Evolutionary conservation across 208 protist genomes (phyloP), one percentile per base, ranked within the genome.

Genomic region (Trypanosoma platydactyli): DNA sequence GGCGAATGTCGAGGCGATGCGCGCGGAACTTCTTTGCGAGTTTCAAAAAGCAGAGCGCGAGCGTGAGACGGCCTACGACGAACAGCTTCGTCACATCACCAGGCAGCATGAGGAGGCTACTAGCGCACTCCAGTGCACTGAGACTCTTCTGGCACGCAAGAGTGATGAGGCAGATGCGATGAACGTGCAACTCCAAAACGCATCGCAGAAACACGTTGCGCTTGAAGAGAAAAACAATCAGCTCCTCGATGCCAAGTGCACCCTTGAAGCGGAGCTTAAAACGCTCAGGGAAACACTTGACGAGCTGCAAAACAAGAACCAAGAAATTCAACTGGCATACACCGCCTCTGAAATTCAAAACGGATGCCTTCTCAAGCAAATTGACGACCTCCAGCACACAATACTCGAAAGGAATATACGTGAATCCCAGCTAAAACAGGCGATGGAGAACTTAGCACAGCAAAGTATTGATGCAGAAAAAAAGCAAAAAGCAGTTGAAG

Each of bases 211-310:
- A 2, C 25, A 44, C 18, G 46, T 48, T 7, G 54, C 35, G 25
- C 52, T 68, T 29, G 38, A 60, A 50, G 52, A 68, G 24, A 42
- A 51, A 60, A 68, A 68, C 42, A 35, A 53, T n/a, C 9, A 27
- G 1, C 33, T 66, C 18, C 6, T n/a, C 4, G 20, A 58, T 3
- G 38, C 12, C 13, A 66, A 55, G 0, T 15, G 24, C 5, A 22
- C 3, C 27, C 18, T 68, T 3, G 9, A 68, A 35, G 22, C 22
- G n/a, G 50, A 59, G 52, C 5, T 60, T 5, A 5, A 11, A 11
- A 40, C 11, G 3, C 13, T 53, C 24, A 30, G 1, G 54, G 42
- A 46, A 48, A 7, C 33, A 27, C 22, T 25, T 22, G 13, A 12
- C n/a, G 1, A 29, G 6, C 16, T 56, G 2, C 7, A 71, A 18